Conservation (phyloP, 371 early-diverging fungal species). For the Syncephalastrum contaminatum region DNA sequence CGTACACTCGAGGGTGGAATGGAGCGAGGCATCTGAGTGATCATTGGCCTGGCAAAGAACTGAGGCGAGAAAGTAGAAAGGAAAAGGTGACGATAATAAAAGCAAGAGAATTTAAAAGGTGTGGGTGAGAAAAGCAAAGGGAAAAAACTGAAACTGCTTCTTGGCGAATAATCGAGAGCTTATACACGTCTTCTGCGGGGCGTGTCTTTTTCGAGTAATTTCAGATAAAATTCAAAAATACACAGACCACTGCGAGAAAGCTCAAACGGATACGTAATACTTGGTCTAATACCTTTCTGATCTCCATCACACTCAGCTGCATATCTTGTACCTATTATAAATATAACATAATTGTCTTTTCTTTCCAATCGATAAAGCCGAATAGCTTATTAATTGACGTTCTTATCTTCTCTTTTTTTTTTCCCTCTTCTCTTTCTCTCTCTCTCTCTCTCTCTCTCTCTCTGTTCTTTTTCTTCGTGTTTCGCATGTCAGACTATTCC, state of each 20-base stretch:
- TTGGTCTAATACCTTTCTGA: no score
- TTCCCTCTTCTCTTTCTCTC: background rate
- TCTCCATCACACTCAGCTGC: no score
- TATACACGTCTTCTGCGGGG: no score
- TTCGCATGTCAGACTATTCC: slow-evolving; percentile 13
- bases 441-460: background rate
- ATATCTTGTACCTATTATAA: no score
- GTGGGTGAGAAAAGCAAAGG: slow-evolving; percentile 4
- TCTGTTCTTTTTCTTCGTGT: background rate
- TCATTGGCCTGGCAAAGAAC: slow-evolving; percentile 8
- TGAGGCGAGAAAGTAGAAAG: background rate
- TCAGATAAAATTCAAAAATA: no score
- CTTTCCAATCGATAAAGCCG: no score
- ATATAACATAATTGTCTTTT: no score
- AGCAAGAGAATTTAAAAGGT: background rate
- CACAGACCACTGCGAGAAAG: no score
- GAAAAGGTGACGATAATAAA: background rate
- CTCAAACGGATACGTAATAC: no score
- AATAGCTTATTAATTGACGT: background rate
- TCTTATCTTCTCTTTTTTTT: slow-evolving; percentile 8
- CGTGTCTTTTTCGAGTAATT: no score
- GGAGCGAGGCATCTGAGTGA: slow-evolving; percentile 18
- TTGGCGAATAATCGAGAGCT: no score
- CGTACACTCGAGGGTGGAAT: slow-evolving; percentile 24
- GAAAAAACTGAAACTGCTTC: slow-evolving; percentile 1